Conservation (phyloP, 176 grass and related monocot species). For the Carex kokanica region DNA sequence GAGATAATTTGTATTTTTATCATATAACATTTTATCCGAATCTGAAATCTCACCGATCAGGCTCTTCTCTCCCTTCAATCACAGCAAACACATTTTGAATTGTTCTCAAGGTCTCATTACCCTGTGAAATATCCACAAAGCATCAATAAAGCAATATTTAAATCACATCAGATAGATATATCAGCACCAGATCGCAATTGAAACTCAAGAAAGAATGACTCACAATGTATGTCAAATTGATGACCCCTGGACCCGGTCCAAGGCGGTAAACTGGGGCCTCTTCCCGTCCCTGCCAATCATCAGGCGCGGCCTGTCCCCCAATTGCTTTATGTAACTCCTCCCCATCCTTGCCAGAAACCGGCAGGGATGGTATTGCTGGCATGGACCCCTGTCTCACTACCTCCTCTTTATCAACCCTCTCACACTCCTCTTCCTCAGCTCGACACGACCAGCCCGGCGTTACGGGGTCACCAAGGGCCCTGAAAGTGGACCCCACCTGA, state of each 20-base stretch:
- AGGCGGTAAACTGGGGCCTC: constrained; percentile 43
- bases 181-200: not conserved
- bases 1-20: not conserved
- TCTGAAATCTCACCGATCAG: constrained; percentile 43
- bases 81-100: constrained; percentile 93
- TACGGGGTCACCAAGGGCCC: constrained; percentile 58
- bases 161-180: not conserved
- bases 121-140: constrained; percentile 35
- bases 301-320: constrained; percentile 56
- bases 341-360: constrained; percentile 69
- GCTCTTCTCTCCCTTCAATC: constrained; percentile 87
- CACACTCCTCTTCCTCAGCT: constrained; percentile 38
- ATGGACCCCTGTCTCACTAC: constrained; percentile 54
- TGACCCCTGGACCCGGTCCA: constrained; percentile 61
- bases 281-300: constrained; percentile 76
- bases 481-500: constrained; percentile 68
- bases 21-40: not conserved
- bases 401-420: constrained; percentile 53
- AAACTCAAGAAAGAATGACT: constrained; percentile 3
- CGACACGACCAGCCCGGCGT: constrained; percentile 77
- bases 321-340: constrained; percentile 50
- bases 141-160: not conserved
- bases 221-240: constrained; percentile 69
- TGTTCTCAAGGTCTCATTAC: constrained; percentile 72
- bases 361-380: constrained; percentile 64